Evolutionary conservation across 108 stramenopile genomes (phyloP), one percentile per base, ranked within the genome.

Genomic region (Skeletonema tropicum): DNA sequence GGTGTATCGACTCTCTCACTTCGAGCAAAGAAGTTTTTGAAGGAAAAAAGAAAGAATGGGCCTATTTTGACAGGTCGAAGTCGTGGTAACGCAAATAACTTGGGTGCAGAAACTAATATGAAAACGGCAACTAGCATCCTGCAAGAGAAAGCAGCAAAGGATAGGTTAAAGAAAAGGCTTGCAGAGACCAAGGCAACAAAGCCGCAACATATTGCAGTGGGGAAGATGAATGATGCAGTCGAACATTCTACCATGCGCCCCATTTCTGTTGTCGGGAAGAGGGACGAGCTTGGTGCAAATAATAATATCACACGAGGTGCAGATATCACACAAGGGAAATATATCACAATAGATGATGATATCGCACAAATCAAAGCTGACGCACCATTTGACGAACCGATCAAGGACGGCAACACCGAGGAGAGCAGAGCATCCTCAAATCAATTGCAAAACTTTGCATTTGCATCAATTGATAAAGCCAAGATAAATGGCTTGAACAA

Each of bases 1-100:
- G 69, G 66, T 55, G 70, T 57, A 19, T 68, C 78, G 4, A 66
- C 73, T 10, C 45, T 80, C 21, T 80, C 79, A 35, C 48, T 73
- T 3, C 73, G 79, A 32, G 79, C 79, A 0, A 74, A 63, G n/a
- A 39, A 68, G 39, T 72, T 80, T 64, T 45, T 80, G 42, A 70
- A 68, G 70, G 64, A 74, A 45, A 80, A 80, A 73, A 57, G 73
- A 57, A 52, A 71, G 45, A 64, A 25, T 64, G 32, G 14, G 3
- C 21, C 65, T n/a, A 46, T 46, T 42, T 10, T 66, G 26, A 30
- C 46, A 31, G 41, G 42, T 25, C 29, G n/a, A 25, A 7, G 33
- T 33, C 10, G 15, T 35, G 25, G 5, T 5, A 35, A 32, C 11
- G 5, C 60, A 25, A 5, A 15, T 14, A 46, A 6, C 1, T 41